Conservation (phyloP, 805 yeast species). For the Teunomyces kruisii region DNA sequence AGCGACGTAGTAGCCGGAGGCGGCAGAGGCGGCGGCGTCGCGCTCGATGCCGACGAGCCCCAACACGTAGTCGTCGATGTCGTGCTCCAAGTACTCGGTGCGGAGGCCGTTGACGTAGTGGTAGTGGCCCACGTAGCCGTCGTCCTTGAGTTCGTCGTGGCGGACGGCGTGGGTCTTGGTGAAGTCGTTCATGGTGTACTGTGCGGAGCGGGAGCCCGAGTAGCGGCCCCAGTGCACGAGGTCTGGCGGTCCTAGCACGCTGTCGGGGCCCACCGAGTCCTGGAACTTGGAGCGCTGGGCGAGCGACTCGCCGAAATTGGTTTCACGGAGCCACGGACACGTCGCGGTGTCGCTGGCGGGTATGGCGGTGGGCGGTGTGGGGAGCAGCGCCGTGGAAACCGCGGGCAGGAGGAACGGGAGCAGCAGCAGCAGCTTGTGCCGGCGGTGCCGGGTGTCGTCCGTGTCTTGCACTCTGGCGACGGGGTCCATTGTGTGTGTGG, state of each 20-base stretch:
- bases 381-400: constrained; percentile 4
- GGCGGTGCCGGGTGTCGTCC: constrained; percentile 45
- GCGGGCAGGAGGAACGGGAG: constrained; percentile 8
- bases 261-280: constrained; percentile 12
- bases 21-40: no score
- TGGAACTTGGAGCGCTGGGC: constrained; percentile 25
- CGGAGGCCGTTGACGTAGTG: constrained; percentile 39
- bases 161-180: constrained; percentile 7
- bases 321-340: constrained; percentile 29
- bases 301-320: constrained; percentile 27
- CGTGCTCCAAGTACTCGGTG: constrained; percentile 16
- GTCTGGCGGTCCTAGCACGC: constrained; percentile 36
- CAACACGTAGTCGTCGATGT: constrained; percentile 29
- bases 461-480: constrained; percentile 31
- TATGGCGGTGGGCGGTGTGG: constrained; percentile 6
- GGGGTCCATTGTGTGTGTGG: not conserved
- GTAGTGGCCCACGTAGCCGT: constrained; percentile 40
- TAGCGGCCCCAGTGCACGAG: constrained; percentile 39
- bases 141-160: constrained; percentile 24
- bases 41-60: constrained; percentile 27
- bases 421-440: constrained; percentile 16
- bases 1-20: constrained; percentile 8
- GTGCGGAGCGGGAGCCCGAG: constrained; percentile 29
- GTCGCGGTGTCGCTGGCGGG: constrained; percentile 10
- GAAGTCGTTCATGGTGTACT: constrained; percentile 29